Evolutionary conservation across 2,329 filamentous ascomycete species (phyloP), one percentile per base, ranked within the genome.

Genomic region (Calonectria pseudoturangicola): DNA sequence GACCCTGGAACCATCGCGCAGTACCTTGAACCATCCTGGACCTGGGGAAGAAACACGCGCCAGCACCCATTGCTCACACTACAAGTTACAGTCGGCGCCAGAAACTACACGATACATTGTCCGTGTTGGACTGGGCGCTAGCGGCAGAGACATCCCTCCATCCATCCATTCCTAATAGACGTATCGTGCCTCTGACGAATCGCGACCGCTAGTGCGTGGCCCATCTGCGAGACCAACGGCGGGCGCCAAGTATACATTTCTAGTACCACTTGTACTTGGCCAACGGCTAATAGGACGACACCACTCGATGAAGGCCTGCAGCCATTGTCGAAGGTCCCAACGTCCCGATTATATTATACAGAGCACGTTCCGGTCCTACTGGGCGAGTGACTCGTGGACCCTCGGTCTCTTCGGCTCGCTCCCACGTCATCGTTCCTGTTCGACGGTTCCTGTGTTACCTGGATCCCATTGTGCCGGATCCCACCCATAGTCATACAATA

Each of bases 1-100:
- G 69, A 75, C 71, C 77, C 75, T 77, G 71, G 62, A 74, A 66
- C 25, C 63, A 43, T 62, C 54, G 27, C 66, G 70, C 71, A 70
- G 50, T 64, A 43, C 30, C 50, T 70, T 56, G 72, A 45, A 63
- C 63, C 72, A 70, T 62, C 69, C 64, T 73, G 56, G 65, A 66
- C 60, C 71, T 71, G 68, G 74, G 66, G 66, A 66, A 47, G 58
- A 60, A 51, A 70, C 41, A 60, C 15, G 69, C 43, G 36, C 68
- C 64, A 30, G 58, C 51, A 28, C 54, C 54, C 21, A 63, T 45
- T 64, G 36, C 47, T 41, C 28, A 56, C 50, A 43, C 30, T 36
- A 39, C 54, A 21, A 41, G 33, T 60, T 27, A 18, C 33, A 25
- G 54, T 33, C 33, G 36, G 12, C 33, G 36, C 33, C 50, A 41